Conservation (phyloP, 225 moss, liverwort and hornwort genomes). For the Climacium dendroides region DNA sequence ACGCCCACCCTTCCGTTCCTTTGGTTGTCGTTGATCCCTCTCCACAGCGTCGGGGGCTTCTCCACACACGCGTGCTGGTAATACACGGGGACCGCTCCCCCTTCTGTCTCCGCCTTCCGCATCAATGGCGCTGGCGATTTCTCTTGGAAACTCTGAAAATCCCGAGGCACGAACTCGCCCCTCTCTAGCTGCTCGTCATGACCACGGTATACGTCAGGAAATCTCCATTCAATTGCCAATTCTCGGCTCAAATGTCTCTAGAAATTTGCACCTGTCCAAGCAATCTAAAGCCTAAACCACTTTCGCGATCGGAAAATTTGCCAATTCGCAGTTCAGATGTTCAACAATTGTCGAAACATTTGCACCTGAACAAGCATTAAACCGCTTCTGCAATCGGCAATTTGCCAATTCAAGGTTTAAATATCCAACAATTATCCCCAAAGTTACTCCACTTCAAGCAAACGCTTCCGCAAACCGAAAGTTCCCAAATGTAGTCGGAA, state of each 20-base stretch:
- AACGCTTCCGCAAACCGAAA: neutral
- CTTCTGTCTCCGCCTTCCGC: neutral
- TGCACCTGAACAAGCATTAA: neutral
- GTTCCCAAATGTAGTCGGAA: neutral
- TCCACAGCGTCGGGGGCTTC: neutral
- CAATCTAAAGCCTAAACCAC: too few species aligned
- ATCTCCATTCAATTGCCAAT: too few species aligned
- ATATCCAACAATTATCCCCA: neutral
- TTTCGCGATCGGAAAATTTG: neutral
- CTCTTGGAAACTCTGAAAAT: neutral
- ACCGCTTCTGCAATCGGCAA: neutral
- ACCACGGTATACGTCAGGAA: neutral
- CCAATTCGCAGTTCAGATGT: neutral
- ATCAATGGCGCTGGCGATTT: neutral
- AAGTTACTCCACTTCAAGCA: neutral
- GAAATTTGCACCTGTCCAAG: too few species aligned
- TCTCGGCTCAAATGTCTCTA: neutral
- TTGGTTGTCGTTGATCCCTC: neutral
- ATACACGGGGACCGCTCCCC: neutral
- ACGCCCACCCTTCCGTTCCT: neutral
- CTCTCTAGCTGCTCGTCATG: neutral
- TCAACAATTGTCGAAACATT: neutral
- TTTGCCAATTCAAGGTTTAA: neutral
- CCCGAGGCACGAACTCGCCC: neutral
- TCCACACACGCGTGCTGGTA: constrained; percentile 4